Base-by-base conservation (phyloP, 805 yeast genomes). In the Metschnikowia kunwiensis region DNA sequence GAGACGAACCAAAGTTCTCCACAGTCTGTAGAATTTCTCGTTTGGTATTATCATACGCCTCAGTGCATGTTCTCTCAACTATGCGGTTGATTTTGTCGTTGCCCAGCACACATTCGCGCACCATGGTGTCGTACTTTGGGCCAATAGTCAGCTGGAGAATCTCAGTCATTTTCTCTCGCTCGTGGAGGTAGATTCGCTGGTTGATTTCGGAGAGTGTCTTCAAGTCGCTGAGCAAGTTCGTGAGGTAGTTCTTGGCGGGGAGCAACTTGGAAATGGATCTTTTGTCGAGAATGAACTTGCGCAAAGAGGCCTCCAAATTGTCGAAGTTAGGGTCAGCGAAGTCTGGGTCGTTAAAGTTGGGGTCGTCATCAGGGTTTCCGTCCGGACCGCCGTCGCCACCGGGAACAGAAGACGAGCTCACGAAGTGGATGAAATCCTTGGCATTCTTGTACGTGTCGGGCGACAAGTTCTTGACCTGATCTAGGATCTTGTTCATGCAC, bases 361-460 rank as follows among this genome's bases (percentile, higher is more conserved):
- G 43, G 14, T 38, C 34, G 15, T 52, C 68, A 26, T 42, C 58
- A 9, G 47, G 59, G 32, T 54, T 68, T 19, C 53, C 68, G 32
- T 46, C 68, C 4, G 55, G 64, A 14, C 55, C 67, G n/a, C n/a
- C n/a, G n/a, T n/a, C n/a, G n/a, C n/a, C n/a, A 20, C 55, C 69
- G 1, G 71, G 70, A 14, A 72, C 60, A 6, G 73, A 70, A 14
- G 71, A 65, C 0, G 91, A 78, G 18, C 91, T 79, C 5, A 93
- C 86, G 61, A 93, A 93, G 58, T 94, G 98, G 6, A 93, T 94
- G 63, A 93, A 88, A 27, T 89, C 95, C n/a, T 72, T 64, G 0
- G 96, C 77, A 48, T 84, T 86, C 55, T 91, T 88, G 54, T 82
- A 81, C 0, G 97, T 86, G 47, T 86, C 95, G 1, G 97, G 98